Conservation (phyloP, 352 stramenopile species). For the Pseudoperonospora humuli region DNA sequence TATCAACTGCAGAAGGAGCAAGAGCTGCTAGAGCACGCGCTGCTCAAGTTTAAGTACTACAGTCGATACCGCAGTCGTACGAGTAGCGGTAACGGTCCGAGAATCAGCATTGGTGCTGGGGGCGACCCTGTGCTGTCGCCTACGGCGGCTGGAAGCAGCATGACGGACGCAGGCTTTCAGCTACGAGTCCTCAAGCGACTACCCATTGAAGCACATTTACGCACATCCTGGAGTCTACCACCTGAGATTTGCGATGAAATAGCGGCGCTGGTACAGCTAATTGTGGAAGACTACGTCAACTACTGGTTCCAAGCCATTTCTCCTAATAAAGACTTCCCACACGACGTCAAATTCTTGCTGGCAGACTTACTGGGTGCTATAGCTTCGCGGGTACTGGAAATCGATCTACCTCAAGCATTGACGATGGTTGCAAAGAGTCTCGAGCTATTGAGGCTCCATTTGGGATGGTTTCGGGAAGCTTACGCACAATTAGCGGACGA, state of each 20-base stretch:
- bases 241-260: constrained; percentile 58
- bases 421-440: constrained; percentile 50
- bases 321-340: constrained; percentile 54
- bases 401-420: constrained; percentile 61
- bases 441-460: constrained; percentile 59
- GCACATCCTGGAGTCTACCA: constrained; percentile 48
- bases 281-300: constrained; percentile 51
- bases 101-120: constrained; percentile 2
- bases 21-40: constrained; percentile 44
- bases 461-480: constrained; percentile 73
- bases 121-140: constrained; percentile 1
- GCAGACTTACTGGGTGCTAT: constrained; percentile 54
- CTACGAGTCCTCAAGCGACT: constrained; percentile 49
- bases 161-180: constrained; percentile 42
- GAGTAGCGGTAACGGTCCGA: constrained; percentile 7
- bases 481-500: constrained; percentile 60
- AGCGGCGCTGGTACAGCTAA: constrained; percentile 34
- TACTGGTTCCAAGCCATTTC: constrained; percentile 67
- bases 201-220: constrained; percentile 50
- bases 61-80: constrained; percentile 34
- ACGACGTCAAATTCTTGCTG: constrained; percentile 57
- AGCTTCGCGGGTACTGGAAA: constrained; percentile 47
- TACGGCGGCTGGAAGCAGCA: constrained; percentile 1
- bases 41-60: constrained; percentile 46
- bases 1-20: constrained; percentile 59